Evolutionary conservation across 495 filamentous ascomycete species (phyloP), one percentile per base, ranked within the genome.

Genomic region (Xylaria grammica): DNA sequence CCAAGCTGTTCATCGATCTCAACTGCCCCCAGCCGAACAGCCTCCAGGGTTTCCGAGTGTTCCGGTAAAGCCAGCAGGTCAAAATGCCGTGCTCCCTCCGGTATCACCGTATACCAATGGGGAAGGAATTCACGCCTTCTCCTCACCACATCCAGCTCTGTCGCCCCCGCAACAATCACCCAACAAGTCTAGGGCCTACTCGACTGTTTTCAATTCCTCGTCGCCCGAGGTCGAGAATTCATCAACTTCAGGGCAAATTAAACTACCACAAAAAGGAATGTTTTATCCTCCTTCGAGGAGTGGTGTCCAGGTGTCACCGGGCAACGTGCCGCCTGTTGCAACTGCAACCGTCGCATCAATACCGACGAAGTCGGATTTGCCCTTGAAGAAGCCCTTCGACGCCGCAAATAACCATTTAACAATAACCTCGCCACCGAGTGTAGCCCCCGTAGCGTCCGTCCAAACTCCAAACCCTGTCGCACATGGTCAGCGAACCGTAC

Each of bases 141-240:
- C 78, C 32, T 80, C 78, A 3, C 75, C 76, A 50, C 77, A 81
- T 55, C 79, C 80, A 26, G 75, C 52, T 60, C 63, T 82, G 61
- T 75, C 73, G 2, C 79, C 80, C 17, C 79, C 78, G 4, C 64
- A 70, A 42, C 73, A 74, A 61, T 76, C 75, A 26, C 74, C 75
- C 34, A 73, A 72, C 48, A 78, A 77, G 63, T 73, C 77, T 26
- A 75, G 76, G 22, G 77, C 75, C 55, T 79, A 79, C 58, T 75
- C 72, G 56, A 76, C 74, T 32, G 72, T 78, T 57, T 77, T 77
- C 61, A 67, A 74, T 36, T 68, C 65, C 30, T 74, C 74, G 11
- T 67, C 69, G 42, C 71, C 72, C 45, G 52, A 52, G 36, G 34
- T 65, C 42, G 61, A 48, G 48, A 26, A 48, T 38, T 62, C 52